Evolutionary conservation across 805 yeast genomes (phyloP).

Genomic region (Candida sakaeoensis): DNA sequence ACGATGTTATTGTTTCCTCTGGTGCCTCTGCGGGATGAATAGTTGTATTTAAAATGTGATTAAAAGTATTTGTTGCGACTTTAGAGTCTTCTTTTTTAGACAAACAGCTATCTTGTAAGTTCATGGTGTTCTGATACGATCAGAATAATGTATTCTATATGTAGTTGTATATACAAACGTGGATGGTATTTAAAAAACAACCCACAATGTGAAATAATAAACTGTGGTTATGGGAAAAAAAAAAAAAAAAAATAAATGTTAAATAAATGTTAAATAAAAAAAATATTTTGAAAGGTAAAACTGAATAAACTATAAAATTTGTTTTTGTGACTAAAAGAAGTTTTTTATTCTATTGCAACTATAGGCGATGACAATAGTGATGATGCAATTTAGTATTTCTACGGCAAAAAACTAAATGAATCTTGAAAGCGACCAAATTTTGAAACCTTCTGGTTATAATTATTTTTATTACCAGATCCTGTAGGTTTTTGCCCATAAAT

Average conservation of each 20-base stretch:
- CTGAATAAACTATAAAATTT: neutral
- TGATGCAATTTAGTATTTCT: neutral
- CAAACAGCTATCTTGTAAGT: constrained; percentile 5
- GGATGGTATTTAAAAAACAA: neutral
- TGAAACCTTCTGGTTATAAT: too few species aligned
- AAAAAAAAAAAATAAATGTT: too few species aligned
- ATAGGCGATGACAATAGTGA: neutral
- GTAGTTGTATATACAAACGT: neutral
- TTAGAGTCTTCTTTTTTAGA: neutral
- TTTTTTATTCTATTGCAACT: neutral
- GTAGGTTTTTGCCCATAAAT: too few species aligned
- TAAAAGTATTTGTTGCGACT: neutral
- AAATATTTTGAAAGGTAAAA: neutral
- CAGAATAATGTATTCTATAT: too few species aligned
- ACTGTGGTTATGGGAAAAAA: neutral
- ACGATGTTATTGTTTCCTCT: neutral
- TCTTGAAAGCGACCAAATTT: too few species aligned
- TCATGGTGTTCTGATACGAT: neutral
- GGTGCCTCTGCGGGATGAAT: neutral
- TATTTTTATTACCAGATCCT: too few species aligned
- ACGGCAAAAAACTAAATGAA: too few species aligned
- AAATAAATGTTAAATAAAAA: too few species aligned
- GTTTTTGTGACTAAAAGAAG: neutral
- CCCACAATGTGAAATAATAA: too few species aligned
- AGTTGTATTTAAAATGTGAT: constrained; percentile 2